A percentile compares a stretch with the other conserved stretches of the same genome.
These are phyloP conservation scores for Xylariaceae sp. DNA, from an alignment of 2,329 filamentous ascomycete genomes.

Conservation along the genomic window DNA sequence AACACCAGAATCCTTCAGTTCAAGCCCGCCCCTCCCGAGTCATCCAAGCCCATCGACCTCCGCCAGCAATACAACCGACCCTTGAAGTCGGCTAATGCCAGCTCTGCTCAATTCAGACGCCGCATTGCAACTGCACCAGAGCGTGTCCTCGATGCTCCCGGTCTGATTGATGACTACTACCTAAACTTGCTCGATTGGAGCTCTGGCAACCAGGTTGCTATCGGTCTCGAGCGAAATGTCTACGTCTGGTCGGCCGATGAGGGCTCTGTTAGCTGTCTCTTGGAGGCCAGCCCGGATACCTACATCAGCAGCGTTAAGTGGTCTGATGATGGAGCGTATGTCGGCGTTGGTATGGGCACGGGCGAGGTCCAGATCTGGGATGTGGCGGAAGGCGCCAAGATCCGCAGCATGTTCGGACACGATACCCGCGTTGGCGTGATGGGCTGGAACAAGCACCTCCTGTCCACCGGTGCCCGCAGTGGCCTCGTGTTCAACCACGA, in stretches of 20 bases:
- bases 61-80: constrained; percentile 98
- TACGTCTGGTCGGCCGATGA: constrained; percentile 99
- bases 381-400: constrained; percentile 90
- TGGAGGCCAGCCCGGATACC: constrained; percentile 88
- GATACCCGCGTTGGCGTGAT: constrained; percentile 96
- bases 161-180: constrained; percentile 98
- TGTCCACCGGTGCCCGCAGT: constrained; percentile 93
- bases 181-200: constrained; percentile 99
- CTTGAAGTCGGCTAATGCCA: constrained; percentile 76
- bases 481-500: constrained; percentile 99
- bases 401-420: constrained; percentile 98
- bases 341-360: constrained; percentile 91
- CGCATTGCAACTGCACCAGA: constrained; percentile 94
- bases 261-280: constrained; percentile 84
- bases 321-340: constrained; percentile 96
- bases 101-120: constrained; percentile 85
- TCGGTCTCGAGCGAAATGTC: constrained; percentile 94
- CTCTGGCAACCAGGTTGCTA: constrained; percentile 95
- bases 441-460: constrained; percentile 98
- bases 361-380: constrained; percentile 99
- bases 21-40: constrained; percentile 98
- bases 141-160: constrained; percentile 93
- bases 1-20: constrained; percentile 97
- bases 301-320: constrained; percentile 99
- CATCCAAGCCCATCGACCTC: constrained; percentile 96